Conservation (phyloP, 2,329 filamentous ascomycete genomes). For the Fusarium odoratissimum region DNA sequence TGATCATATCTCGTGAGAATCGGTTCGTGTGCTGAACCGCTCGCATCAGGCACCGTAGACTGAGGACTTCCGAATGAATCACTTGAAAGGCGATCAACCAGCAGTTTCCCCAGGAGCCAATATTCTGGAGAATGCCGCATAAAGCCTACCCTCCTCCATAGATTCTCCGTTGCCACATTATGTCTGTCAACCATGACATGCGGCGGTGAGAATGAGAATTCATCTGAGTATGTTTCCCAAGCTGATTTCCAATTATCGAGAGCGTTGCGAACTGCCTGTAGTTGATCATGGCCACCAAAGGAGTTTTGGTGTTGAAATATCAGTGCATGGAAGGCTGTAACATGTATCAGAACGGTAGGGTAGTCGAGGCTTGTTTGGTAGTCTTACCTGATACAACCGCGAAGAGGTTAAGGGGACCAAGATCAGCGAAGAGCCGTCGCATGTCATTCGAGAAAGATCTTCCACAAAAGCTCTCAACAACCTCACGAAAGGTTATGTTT, state of each 20-base stretch:
- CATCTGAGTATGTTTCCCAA: background rate
- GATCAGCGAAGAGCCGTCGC: background rate
- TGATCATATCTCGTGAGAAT: conserved; percentile 6
- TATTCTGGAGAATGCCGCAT: conserved; percentile 4
- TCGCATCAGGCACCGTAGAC: background rate
- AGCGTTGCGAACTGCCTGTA: background rate
- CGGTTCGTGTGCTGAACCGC: background rate
- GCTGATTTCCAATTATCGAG: background rate
- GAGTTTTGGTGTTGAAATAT: background rate
- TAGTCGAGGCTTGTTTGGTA: rapidly evolving
- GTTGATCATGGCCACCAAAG: background rate
- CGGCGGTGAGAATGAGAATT: background rate
- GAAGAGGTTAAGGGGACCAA: background rate
- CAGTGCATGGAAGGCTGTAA: background rate
- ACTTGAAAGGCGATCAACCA: background rate
- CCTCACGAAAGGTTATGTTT: background rate
- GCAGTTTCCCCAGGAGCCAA: background rate
- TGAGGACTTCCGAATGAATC: background rate
- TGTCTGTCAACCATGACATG: background rate
- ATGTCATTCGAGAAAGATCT: background rate
- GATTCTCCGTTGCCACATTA: background rate
- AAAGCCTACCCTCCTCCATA: background rate
- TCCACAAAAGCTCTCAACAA: background rate
- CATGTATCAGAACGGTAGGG: rapidly evolving
- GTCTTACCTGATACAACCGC: background rate